Evolutionary conservation across 805 yeast species (phyloP).

Genomic region (Teunomyces tritomae): DNA sequence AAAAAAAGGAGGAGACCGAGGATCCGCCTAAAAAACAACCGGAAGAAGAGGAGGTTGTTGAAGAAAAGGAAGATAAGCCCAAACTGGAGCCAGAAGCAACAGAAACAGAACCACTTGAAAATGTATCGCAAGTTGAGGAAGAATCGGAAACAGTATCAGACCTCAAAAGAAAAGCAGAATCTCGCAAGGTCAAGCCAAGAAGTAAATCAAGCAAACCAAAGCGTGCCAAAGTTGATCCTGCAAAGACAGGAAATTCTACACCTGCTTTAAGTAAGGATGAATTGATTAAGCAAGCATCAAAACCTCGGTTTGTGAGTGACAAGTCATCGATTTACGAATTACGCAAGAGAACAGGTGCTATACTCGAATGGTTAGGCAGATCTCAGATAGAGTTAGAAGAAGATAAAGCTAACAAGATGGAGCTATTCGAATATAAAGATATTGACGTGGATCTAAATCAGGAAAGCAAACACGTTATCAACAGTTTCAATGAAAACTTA

Average conservation of each 20-base stretch:
- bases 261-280: slow-evolving; percentile 34
- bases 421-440: slow-evolving; percentile 43
- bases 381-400: slow-evolving; percentile 79
- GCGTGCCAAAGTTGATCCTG: not conserved
- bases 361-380: slow-evolving; percentile 84
- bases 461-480: slow-evolving; percentile 29
- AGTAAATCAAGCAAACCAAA: slow-evolving; percentile 1
- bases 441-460: slow-evolving; percentile 14
- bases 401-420: slow-evolving; percentile 60
- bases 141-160: slow-evolving; percentile 1
- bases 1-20: slow-evolving; percentile 15
- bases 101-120: not conserved
- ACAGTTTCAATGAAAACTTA: slow-evolving; percentile 58
- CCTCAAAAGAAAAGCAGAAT: slow-evolving; percentile 6
- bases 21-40: not conserved
- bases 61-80: slow-evolving; percentile 5
- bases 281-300: slow-evolving; percentile 66
- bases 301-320: slow-evolving; percentile 79
- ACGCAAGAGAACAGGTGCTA: slow-evolving; percentile 85
- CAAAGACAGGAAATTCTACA: not conserved
- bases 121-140: slow-evolving; percentile 6
- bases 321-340: slow-evolving; percentile 76
- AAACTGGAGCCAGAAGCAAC: not conserved
- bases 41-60: slow-evolving; percentile 5
- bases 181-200: slow-evolving; percentile 4